These are phyloP conservation scores for Penicillium crystallinum DNA, from an alignment of 495 filamentous ascomycete species.

Conservation along the genomic window DNA sequence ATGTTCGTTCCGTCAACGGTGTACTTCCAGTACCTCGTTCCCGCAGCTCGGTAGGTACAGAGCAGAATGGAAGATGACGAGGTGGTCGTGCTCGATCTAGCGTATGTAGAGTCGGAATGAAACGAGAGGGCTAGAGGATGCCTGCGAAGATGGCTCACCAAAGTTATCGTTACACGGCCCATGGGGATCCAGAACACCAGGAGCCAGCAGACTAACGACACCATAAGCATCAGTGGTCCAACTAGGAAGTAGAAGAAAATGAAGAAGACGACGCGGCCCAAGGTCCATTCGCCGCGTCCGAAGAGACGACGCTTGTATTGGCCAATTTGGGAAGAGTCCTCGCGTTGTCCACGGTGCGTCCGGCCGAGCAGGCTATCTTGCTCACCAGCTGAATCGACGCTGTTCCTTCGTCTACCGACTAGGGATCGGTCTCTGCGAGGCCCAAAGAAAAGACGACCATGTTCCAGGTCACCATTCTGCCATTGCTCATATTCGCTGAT, in stretches of 20 bases:
- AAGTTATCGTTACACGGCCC: slow-evolving; percentile 87
- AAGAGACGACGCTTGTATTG: slow-evolving; percentile 86
- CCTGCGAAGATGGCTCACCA: slow-evolving; percentile 86
- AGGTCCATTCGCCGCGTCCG: slow-evolving; percentile 91
- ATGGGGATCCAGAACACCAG: slow-evolving; percentile 98
- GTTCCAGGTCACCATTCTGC: slow-evolving; percentile 95
- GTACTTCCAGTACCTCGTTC: slow-evolving; percentile 97
- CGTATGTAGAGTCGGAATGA: slow-evolving; percentile 75
- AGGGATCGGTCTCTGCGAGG: slow-evolving; percentile 73
- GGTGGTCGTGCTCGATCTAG: slow-evolving; percentile 55
- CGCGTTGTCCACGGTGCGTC: slow-evolving; percentile 43
- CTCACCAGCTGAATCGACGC: slow-evolving; percentile 82
- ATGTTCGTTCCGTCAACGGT: slow-evolving; percentile 98
- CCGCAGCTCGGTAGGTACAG: slow-evolving; percentile 95
- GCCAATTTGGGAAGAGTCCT: slow-evolving; percentile 44
- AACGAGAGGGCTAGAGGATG: slow-evolving; percentile 92
- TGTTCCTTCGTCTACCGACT: slow-evolving; percentile 81
- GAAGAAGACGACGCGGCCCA: slow-evolving; percentile 93
- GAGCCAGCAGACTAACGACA: slow-evolving; percentile 88
- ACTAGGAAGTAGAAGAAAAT: slow-evolving; percentile 92
- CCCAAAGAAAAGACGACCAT: slow-evolving; percentile 93
- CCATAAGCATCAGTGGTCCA: slow-evolving; percentile 80
- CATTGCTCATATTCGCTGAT: slow-evolving; percentile 99
- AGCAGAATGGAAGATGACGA: slow-evolving; percentile 83
- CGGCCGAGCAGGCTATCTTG: slow-evolving; percentile 85